Percentiles rank a stretch among this genome's conserved stretches.
Conservation (phyloP, 2,329 filamentous ascomycete genomes). For the Remersonia thermophila region DNA sequence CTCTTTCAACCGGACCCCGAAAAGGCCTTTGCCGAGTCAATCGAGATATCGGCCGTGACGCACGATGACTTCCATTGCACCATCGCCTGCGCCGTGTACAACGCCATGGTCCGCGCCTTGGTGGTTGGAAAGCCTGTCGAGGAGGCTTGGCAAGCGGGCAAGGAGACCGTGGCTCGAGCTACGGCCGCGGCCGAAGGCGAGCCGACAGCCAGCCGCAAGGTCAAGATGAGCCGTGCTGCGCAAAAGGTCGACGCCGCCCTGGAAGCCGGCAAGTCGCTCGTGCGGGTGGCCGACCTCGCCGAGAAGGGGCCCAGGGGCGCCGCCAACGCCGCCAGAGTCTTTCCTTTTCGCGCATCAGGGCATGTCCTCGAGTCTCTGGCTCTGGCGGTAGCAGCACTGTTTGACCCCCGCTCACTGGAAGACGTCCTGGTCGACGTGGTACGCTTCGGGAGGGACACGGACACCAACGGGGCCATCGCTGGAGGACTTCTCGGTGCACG, state of each 20-base stretch:
- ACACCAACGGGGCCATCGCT: constrained; percentile 35
- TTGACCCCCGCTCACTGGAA: constrained; percentile 28
- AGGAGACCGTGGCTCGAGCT: constrained; percentile 1
- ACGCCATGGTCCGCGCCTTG: constrained; percentile 24
- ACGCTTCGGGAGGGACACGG: constrained; percentile 31
- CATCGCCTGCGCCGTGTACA: constrained; percentile 28
- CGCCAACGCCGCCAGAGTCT: constrained; percentile 16
- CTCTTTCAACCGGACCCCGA: constrained; percentile 24
- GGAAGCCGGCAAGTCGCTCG: constrained; percentile 18
- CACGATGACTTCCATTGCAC: constrained; percentile 7
- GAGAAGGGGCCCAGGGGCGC: constrained; percentile 21
- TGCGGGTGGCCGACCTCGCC: constrained; percentile 19
- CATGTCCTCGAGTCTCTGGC: constrained; percentile 32
- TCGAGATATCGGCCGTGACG: constrained; percentile 25
- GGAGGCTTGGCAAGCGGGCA: constrained; percentile 22
- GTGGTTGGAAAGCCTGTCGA: constrained; percentile 16
- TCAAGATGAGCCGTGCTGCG: constrained; percentile 3
- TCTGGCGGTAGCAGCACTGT: constrained; percentile 29
- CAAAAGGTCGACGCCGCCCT: constrained; percentile 19
- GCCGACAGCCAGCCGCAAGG: neutral
- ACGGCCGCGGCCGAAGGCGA: neutral
- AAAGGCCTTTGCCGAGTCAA: constrained; percentile 21
- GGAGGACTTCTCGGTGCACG: constrained; percentile 33
- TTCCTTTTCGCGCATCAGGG: constrained; percentile 24
- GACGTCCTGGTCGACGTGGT: constrained; percentile 35